These are phyloP conservation scores for Yamadazyma trypodendri DNA, from an alignment of 1,139 yeast genomes.

Conservation along the genomic window DNA sequence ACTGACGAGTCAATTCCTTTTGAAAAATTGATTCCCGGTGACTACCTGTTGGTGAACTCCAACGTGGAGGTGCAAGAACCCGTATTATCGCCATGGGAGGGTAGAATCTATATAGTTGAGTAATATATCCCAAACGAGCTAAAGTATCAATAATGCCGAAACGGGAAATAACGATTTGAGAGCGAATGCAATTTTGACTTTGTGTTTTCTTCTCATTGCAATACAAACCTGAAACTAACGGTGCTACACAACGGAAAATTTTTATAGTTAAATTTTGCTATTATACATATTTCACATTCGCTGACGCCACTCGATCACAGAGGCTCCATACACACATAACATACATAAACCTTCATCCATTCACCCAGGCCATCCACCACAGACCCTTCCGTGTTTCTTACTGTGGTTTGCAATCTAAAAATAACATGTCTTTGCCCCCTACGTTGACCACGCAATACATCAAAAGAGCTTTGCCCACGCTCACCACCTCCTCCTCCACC, in stretches of 20 bases:
- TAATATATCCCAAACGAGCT: neutral
- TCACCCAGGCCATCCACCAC: too few relatives aligned
- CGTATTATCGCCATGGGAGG: constrained; percentile 36
- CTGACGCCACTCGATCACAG: too few relatives aligned
- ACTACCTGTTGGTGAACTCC: constrained; percentile 24
- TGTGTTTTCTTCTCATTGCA: too few relatives aligned
- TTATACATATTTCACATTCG: too few relatives aligned
- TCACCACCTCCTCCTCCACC: too few relatives aligned
- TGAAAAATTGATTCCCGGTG: constrained; percentile 28
- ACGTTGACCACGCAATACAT: constrained; percentile 13
- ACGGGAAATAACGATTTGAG: neutral
- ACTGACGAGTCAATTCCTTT: constrained; percentile 30
- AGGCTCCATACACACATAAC: too few relatives aligned
- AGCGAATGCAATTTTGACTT: too few relatives aligned
- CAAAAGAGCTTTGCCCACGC: constrained; percentile 12
- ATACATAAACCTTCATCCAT: too few relatives aligned
- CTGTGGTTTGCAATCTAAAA: too few relatives aligned
- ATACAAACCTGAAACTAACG: neutral
- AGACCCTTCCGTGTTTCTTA: too few relatives aligned
- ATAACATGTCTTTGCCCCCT: constrained; percentile 8
- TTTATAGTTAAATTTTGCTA: neutral
- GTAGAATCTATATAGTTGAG: constrained; percentile 28
- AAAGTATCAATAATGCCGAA: neutral
- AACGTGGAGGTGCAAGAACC: constrained; percentile 24
- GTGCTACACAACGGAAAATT: neutral